Percentiles rank a stretch among this genome's conserved stretches.
Evolutionary conservation across 2,329 filamentous ascomycete species (phyloP).

Genomic region (Aspergillus neotritici): DNA sequence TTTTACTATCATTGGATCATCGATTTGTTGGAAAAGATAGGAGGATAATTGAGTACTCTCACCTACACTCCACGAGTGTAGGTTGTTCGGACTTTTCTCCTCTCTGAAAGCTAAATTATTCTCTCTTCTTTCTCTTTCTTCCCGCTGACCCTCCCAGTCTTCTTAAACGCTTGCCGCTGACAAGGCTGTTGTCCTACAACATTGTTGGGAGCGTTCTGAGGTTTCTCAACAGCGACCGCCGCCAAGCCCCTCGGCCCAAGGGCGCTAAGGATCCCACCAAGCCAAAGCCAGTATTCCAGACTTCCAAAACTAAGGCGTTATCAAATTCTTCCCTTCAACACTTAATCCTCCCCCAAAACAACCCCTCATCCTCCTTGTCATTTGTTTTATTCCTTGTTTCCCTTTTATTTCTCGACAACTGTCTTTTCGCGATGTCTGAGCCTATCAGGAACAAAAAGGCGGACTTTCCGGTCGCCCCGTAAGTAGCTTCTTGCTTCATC

Average conservation of each 20-base stretch:
- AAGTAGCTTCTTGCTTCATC: conserved; percentile 36
- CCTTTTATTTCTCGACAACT: conserved; percentile 7
- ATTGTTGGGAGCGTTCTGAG: conserved; percentile 28
- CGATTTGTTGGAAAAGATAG: no score
- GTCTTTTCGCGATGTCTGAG: conserved; percentile 52
- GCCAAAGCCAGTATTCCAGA: conserved; percentile 32
- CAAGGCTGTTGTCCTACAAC: not conserved
- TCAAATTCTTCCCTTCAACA: conserved; percentile 35
- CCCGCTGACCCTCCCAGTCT: no score
- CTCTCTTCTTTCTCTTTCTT: no score
- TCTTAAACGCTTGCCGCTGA: no score
- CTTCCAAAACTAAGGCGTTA: conserved; percentile 30
- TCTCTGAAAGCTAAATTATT: no score
- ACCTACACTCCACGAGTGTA: no score
- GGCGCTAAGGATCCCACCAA: conserved; percentile 41
- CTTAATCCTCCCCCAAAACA: conserved; percentile 20
- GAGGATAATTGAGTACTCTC: no score
- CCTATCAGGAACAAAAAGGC: conserved; percentile 63
- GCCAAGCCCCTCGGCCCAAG: conserved; percentile 39
- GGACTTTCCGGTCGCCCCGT: conserved; percentile 59
- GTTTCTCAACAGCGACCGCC: conserved; percentile 28
- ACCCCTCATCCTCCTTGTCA: conserved; percentile 17
- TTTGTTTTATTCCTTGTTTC: conserved; percentile 8
- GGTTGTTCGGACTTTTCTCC: no score
- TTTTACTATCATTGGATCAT: no score